Evolutionary conservation across 352 stramenopile genomes (phyloP), one percentile per base, ranked within the genome.

Genomic region (Pythium dissotocum): DNA sequence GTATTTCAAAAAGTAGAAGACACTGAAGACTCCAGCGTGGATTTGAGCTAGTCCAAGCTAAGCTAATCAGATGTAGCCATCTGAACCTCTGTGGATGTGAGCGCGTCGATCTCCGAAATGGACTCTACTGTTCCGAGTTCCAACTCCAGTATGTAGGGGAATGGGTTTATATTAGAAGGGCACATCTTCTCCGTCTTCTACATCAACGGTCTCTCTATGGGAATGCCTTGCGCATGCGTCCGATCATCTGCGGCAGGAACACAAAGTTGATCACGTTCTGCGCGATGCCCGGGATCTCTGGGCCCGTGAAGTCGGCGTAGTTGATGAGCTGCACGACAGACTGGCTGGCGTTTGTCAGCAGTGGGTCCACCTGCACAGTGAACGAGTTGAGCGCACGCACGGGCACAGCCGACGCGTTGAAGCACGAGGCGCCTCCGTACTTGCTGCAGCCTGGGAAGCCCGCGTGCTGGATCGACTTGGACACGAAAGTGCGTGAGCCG

Each of bases 391-490:
- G 46, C 30, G 44, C 62, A 24, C 62, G 55, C 38, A 73, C 49
- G 0, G 67, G 66, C 52, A 68, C 59, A 6, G 6, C 54, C 54
- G 61, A 60, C 35, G 65, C 14, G 35, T 57, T 8, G 48, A 61
- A 69, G 55, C 67, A 73, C 21, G 59, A 66, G 12, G 52, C 48
- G 13, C 58, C 53, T 18, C 68, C 68, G 63, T 74, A 74, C 52
- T 71, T 67, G 32, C 58, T 67, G 3, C 18, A 30, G 12, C 65
- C 65, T 1, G 58, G 58, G 0, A 8, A 26, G 35, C 51, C n/a
- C 32, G 6, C 21, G 65, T 72, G 65, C 59, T 67, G 58, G 21
- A 73, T 56, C 24, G 67, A 73, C 67, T 73, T 73, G 67, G 67
- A 73, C 6, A 63, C 44, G 21, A 69, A 73, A 14, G 13, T 42